Evolutionary conservation across 2,329 filamentous ascomycete genomes (phyloP).

Genomic region (Coniochaeta sp.): DNA sequence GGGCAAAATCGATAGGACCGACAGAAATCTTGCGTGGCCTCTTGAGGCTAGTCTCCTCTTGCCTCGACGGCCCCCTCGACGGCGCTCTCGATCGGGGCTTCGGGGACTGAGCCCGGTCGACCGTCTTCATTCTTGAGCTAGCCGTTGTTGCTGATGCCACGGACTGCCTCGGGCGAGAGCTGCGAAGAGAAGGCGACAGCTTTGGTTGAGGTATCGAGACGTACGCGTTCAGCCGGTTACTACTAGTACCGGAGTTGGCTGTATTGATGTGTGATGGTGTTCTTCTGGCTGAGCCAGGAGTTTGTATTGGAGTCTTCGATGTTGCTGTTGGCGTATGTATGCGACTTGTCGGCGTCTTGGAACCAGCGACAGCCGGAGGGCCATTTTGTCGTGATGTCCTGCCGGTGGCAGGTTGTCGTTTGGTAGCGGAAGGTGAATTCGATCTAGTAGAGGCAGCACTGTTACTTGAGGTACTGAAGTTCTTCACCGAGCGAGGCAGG

Average conservation of each 20-base stretch:
- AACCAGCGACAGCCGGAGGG: conserved; percentile 21
- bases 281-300: conserved; percentile 25
- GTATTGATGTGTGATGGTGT: conserved; percentile 38
- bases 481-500: conserved; percentile 30
- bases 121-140: conserved; percentile 58
- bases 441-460: conserved; percentile 45
- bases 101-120: conserved; percentile 47
- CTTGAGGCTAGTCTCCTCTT: conserved; percentile 24
- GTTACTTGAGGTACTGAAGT: conserved; percentile 33
- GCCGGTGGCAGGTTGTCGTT: conserved; percentile 33
- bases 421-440: conserved; percentile 44
- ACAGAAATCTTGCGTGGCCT: conserved; percentile 49
- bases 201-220: conserved; percentile 65
- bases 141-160: conserved; percentile 69
- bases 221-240: conserved; percentile 61
- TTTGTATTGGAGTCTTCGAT: conserved; percentile 35
- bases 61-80: conserved; percentile 11
- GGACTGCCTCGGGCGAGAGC: conserved; percentile 72
- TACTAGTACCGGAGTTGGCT: conserved; percentile 15
- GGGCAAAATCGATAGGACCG: conserved; percentile 77
- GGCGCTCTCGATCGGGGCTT: conserved; percentile 21
- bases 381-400: conserved; percentile 27
- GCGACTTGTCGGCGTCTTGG: conserved; percentile 31
- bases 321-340: conserved; percentile 19
- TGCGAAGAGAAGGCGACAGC: conserved; percentile 71